phyloP scores from a whole-genome alignment of 1,284 basidiomycete species.

The Papiliotrema fonsecae region DNA sequence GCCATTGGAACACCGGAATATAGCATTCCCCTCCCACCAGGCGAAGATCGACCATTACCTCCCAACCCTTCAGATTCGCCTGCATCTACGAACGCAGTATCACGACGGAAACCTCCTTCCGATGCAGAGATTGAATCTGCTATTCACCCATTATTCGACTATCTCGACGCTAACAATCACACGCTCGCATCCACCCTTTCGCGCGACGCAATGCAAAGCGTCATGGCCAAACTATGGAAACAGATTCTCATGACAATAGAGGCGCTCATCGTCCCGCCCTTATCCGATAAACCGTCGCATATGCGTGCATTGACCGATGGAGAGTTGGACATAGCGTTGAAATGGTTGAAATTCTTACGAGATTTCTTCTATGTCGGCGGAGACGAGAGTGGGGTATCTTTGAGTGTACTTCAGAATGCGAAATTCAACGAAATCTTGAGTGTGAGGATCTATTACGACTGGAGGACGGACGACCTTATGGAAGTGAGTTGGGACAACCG shows the following conservation, averaged over 20 bases:
- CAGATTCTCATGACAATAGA: conserved; percentile 87
- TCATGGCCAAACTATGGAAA: conserved; percentile 95
- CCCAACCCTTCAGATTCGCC: conserved; percentile 27
- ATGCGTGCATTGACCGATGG: conserved; percentile 89
- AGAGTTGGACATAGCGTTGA: conserved; percentile 96
- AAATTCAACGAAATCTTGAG: conserved; percentile 91
- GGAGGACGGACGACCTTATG: conserved; percentile 88
- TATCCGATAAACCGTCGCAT: conserved; percentile 81
- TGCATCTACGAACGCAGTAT: conserved; percentile 27
- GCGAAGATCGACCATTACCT: conserved; percentile 50
- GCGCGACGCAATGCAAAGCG: conserved; percentile 80
- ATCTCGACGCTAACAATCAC: conserved; percentile 90
- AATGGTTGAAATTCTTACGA: conserved; percentile 93
- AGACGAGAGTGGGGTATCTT: conserved; percentile 74
- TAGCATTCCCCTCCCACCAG: conserved; percentile 67
- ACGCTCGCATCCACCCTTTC: conserved; percentile 85
- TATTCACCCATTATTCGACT: conserved; percentile 88
- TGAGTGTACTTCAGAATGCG: conserved; percentile 87
- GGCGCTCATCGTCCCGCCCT: conserved; percentile 80
- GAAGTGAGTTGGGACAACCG: conserved; percentile 51
- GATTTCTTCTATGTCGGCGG: conserved; percentile 96
- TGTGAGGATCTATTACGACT: conserved; percentile 88
- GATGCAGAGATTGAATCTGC: conserved; percentile 94
- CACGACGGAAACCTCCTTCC: conserved; percentile 63
- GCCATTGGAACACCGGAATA: conserved; percentile 56